Evolutionary conservation across 257 asterid genomes (phyloP).

Genomic region (Cruciata laevipes): DNA sequence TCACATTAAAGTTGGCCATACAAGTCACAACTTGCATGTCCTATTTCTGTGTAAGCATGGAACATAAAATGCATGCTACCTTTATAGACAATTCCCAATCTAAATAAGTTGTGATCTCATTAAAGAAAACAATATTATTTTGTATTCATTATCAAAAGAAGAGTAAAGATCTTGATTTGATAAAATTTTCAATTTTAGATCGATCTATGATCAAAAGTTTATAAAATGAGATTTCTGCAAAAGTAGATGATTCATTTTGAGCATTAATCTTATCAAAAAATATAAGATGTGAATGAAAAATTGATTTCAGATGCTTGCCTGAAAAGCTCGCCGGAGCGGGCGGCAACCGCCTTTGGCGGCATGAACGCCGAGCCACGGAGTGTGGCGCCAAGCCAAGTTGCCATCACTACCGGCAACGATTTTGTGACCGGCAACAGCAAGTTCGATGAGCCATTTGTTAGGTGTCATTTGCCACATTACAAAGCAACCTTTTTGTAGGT

Average conservation of each 20-base stretch:
- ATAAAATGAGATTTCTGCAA: too few relatives aligned
- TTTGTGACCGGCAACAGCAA: constrained; percentile 63
- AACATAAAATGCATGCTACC: not conserved
- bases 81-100: not conserved
- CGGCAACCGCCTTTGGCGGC: constrained; percentile 78
- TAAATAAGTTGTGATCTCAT: too few relatives aligned
- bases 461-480: constrained; percentile 90
- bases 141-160: too few relatives aligned
- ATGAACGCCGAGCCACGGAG: constrained; percentile 80
- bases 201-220: too few relatives aligned
- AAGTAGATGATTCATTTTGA: too few relatives aligned
- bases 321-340: constrained; percentile 78
- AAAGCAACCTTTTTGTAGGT: constrained; percentile 63
- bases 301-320: constrained; percentile 32
- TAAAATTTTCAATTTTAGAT: too few relatives aligned
- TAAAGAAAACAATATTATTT: too few relatives aligned
- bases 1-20: constrained; percentile 4
- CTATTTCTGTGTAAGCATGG: not conserved
- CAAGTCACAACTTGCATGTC: not conserved
- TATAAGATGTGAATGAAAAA: not conserved
- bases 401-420: constrained; percentile 82
- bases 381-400: constrained; percentile 81
- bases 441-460: constrained; percentile 69
- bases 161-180: too few relatives aligned
- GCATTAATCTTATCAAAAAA: too few relatives aligned